phyloP scores from a whole-genome alignment of 2,329 filamentous ascomycete species.

The Neonectria ditissima region DNA sequence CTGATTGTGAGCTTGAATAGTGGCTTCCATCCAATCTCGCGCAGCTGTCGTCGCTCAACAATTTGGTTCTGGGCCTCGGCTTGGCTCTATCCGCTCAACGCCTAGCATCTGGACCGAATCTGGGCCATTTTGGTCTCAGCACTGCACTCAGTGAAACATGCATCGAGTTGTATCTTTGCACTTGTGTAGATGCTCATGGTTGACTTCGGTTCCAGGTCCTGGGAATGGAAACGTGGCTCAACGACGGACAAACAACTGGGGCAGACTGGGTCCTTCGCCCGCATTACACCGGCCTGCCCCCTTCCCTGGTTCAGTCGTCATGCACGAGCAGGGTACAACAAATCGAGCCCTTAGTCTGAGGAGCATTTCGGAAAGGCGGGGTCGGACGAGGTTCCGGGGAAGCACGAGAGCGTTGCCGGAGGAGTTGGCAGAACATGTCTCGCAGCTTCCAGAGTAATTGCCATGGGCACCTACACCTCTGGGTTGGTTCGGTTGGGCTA shows the following conservation, averaged over 20 bases:
- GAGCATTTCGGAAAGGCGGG: slow-evolving; percentile 36
- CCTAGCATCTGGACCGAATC: background rate
- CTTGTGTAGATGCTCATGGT: slow-evolving; percentile 12
- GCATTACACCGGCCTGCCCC: slow-evolving; percentile 10
- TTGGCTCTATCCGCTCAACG: background rate
- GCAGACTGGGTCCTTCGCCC: slow-evolving; percentile 3
- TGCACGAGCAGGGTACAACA: slow-evolving; percentile 13
- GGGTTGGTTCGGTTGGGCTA: slow-evolving; percentile 30
- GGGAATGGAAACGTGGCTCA: slow-evolving; percentile 31
- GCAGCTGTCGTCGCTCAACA: background rate
- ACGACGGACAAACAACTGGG: slow-evolving; percentile 18
- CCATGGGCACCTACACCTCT: slow-evolving; percentile 27
- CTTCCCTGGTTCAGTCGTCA: slow-evolving; percentile 19
- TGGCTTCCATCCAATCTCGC: background rate
- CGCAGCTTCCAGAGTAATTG: slow-evolving; percentile 36
- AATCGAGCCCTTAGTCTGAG: slow-evolving; percentile 24
- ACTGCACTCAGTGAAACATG: background rate
- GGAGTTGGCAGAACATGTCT: slow-evolving; percentile 38
- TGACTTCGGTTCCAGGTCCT: slow-evolving; percentile 26
- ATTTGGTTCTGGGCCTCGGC: background rate
- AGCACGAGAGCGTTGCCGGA: slow-evolving; percentile 40
- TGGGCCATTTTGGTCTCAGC: background rate
- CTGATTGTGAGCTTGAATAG: background rate
- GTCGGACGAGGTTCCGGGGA: slow-evolving; percentile 39
- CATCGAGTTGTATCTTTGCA: slow-evolving; percentile 7